phyloP scores from a whole-genome alignment of 2,329 filamentous ascomycete genomes.

The Fusarium praegraminearum region DNA sequence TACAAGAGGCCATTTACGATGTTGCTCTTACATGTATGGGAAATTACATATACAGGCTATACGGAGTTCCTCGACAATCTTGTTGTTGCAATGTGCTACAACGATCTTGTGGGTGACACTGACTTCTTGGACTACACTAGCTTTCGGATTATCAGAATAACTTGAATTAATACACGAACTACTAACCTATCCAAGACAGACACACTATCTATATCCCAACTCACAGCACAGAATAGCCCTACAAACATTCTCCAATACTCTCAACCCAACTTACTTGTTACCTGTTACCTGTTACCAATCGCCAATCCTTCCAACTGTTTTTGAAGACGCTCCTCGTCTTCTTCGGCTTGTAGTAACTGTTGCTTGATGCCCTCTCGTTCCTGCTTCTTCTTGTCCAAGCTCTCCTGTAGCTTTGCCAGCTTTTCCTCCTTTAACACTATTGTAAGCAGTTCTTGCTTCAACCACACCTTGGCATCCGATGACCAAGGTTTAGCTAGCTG shows the following conservation, averaged over 20 bases:
- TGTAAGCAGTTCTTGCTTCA: background rate
- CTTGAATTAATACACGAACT: background rate
- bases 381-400: background rate
- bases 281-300: background rate
- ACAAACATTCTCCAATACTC: background rate
- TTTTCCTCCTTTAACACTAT: background rate
- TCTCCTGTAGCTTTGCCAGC: background rate
- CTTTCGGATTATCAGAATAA: background rate
- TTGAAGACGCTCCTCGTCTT: background rate
- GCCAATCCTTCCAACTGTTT: background rate
- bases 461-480: constrained; percentile 1
- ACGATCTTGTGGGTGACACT: background rate
- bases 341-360: background rate
- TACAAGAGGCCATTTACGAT: background rate
- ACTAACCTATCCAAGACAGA: background rate
- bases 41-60: background rate
- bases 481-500: background rate
- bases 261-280: background rate
- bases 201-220: background rate
- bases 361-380: background rate
- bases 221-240: background rate
- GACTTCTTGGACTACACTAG: background rate
- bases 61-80: background rate
- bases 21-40: background rate
- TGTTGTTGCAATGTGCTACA: background rate